Conservation (phyloP, 352 stramenopile genomes). For the Plasmopara viticola region DNA sequence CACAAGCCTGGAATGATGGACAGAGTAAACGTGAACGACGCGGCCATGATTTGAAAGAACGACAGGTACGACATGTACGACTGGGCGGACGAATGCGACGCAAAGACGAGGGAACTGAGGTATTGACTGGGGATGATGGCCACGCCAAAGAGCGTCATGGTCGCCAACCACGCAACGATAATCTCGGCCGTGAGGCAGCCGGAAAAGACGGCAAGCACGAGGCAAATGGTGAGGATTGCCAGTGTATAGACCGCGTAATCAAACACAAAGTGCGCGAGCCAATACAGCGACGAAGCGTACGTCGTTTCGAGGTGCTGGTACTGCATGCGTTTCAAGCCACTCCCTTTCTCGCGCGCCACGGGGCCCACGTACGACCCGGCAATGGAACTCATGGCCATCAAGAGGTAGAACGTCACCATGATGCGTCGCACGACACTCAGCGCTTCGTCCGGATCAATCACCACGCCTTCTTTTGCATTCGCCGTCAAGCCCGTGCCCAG, state of each 20-base stretch:
- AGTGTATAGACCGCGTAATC: slow-evolving; percentile 47
- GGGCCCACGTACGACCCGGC: slow-evolving; percentile 56
- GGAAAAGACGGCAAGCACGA: slow-evolving; percentile 35
- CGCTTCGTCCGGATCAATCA: slow-evolving; percentile 28
- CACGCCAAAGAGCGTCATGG: slow-evolving; percentile 37
- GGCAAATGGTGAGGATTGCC: slow-evolving; percentile 23
- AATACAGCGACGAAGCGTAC: slow-evolving; percentile 54
- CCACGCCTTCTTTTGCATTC: slow-evolving; percentile 17
- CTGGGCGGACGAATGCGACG: slow-evolving; percentile 71
- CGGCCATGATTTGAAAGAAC: slow-evolving; percentile 63
- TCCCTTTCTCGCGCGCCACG: slow-evolving; percentile 66
- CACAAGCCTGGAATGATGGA: slow-evolving; percentile 50
- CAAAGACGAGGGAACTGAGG: slow-evolving; percentile 54
- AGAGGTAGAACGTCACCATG: slow-evolving; percentile 86
- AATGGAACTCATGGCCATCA: slow-evolving; percentile 58
- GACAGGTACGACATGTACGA: slow-evolving; percentile 70
- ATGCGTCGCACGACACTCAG: slow-evolving; percentile 67
- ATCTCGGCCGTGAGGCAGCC: slow-evolving; percentile 28
- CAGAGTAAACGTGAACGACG: slow-evolving; percentile 37
- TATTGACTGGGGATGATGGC: slow-evolving; percentile 65
- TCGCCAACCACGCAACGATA: slow-evolving; percentile 31
- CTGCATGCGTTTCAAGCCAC: slow-evolving; percentile 64
- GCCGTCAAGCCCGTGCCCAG: slow-evolving; percentile 15
- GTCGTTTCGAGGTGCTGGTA: slow-evolving; percentile 55
- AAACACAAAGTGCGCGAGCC: slow-evolving; percentile 60